Evolutionary conservation across 371 early-diverging fungal species (phyloP), one percentile per base, ranked within the genome.

Genomic region (Zychaea mexicana): DNA sequence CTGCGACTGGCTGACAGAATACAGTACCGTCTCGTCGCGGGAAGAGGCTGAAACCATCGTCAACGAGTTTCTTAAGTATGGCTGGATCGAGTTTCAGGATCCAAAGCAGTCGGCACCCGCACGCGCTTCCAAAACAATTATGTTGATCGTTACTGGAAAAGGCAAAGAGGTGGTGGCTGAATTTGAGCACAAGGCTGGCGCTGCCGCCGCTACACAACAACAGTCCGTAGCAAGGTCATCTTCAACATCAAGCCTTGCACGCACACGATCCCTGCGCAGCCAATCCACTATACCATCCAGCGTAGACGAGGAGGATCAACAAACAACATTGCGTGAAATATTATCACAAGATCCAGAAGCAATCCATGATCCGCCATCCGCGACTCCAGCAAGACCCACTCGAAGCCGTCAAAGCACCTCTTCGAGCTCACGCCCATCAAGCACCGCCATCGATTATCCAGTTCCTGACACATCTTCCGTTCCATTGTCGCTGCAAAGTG

Each of bases 1-100:
- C 31, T 79, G 80, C 28, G 89, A 87, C 24, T 90, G 90, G 90
- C 68, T 92, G 15, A 55, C 88, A 19, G 85, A 84, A 19, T 79
- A 84, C 57, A 81, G 83, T 5, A 82, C 88, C 0, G 85, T 85
- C 9, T 78, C 88, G 33, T 80, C 83, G 26, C 79, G 79, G n/a
- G 84, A 87, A 54, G 92, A 92, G 63, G 87, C 88, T 0, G 74
- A 85, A 28, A 30, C 66, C 2, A 71, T 90, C 19, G 78, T 81
- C 2, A 71, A 69, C 46, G 80, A 83, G 52, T 88, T 90, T 74
- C 55, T 90, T 22, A 71, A 74, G 6, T 70, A 76, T 47, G 78
- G 76, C 2, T 88, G 89, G 81, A 71, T 92, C 24, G 83, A 83
- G 45, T 75, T 67, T 27, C 81, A 80, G 56, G 60, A 68, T 33